Evolutionary conservation across 768 basidiomycete genomes (phyloP), one percentile per base, ranked within the genome.

Genomic region (Leucosporidium scottii): DNA sequence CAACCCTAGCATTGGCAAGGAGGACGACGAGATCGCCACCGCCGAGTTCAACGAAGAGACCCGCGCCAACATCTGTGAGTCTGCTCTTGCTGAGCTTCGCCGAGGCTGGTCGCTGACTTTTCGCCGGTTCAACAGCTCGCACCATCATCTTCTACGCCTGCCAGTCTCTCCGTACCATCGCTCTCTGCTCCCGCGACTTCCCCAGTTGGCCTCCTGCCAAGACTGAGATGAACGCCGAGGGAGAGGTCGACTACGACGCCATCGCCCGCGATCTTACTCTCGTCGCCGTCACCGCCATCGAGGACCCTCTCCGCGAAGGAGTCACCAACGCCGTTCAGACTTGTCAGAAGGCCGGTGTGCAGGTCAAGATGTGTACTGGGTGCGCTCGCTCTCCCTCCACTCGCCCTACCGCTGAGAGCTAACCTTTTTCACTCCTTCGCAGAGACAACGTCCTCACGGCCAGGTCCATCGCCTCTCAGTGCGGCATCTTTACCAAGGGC

Each of bases 121-220:
- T 23, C 31, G 0, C 12, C n/a, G 25, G n/a, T 12, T 3, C 57
- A 17, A 44, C 39, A 59, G 57, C 83, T 31, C 84, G 90, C 56
- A 97, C 94, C 20, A 97, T 93, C 79, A 93, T 94, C 72, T 94
- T 96, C 79, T 98, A 99, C 78, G 93, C 93, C 74, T 93, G 93
- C 78, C 94, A 98, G 80, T 89, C 86, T 18, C 85, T 97, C 15
- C 86, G 94, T 59, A 97, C 96, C 2, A 90, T 99, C 72, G 92
- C 93, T 1, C 79, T 97, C 55, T 96, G 93, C 78, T 97, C 97
- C 76, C 84, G 86, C 58, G 93, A 99, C 76, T 87, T 96, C 65
- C 77, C 85, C 8, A 78, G 81, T 1, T 97, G 94, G 93, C 94
- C 94, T 17, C 93, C 93, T 6, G 64, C 75, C 20, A 75, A 75